Base-by-base conservation (phyloP, 805 yeast genomes). In the Yarrowia sp. region DNA sequence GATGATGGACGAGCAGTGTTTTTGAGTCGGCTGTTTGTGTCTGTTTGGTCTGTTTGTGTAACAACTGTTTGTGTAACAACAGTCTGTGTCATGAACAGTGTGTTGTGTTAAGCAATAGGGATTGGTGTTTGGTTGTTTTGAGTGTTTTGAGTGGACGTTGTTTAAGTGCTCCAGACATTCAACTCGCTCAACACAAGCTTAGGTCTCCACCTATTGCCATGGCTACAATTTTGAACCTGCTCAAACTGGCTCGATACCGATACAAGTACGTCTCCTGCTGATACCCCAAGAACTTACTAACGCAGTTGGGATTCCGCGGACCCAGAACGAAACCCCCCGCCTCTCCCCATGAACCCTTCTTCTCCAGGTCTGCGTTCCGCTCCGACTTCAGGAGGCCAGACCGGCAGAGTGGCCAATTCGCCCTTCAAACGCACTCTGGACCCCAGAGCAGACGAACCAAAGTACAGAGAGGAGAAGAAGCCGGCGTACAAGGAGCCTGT, bases 231-330 rank as follows among this genome's bases (percentile, higher is more conserved):
- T 32, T 51, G 58, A 33, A 22, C 31, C 36, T 51, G 42, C 58
- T 51, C 56, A 47, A 22, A 22, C 38, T 47, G n/a, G 56, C 56
- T 51, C 58, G 42, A 51, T 22, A 35, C 42, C 33, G 42, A 22
- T 24, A 2, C 22, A 3, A 14, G 9, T 14, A 7, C 6, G 12
- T 12, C 9, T 12, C 36, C 6, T 32, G 16, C n/a, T 32, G 16
- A 14, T 32, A 32, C 36, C n/a, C 10, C n/a, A n/a, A n/a, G n/a
- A n/a, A n/a, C n/a, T n/a, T 38, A 55, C 46, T 38, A 55, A 39
- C 61, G 19, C 35, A 55, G 46, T 27, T 55, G 61, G 61, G 61
- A 55, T 29, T 55, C 61, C 10, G 46, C 61, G n/a, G 61, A 55
- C 22, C 61, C 61, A 38, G 47, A 18, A 21, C 4, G 61, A 55